Evolutionary conservation across 73 alveolate genomes (phyloP).

Genomic region (Tetrahymena malaccensis): DNA sequence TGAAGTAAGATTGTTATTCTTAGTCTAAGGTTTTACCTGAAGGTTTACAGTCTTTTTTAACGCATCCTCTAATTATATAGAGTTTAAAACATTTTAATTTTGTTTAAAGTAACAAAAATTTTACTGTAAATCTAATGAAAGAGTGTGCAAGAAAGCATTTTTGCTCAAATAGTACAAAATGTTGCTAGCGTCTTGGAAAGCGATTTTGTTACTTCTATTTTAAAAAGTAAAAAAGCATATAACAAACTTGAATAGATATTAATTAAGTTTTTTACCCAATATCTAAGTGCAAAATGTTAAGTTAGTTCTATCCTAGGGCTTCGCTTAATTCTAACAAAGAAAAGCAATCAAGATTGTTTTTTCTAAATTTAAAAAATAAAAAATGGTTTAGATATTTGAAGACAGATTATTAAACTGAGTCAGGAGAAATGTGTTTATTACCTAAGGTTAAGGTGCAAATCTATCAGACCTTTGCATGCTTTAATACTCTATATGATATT

Average conservation of each 20-base stretch:
- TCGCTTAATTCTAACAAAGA: not conserved
- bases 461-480: not conserved
- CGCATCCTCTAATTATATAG: not conserved
- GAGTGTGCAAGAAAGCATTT: not conserved
- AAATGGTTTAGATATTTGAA: not conserved
- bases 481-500: not conserved
- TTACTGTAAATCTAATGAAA: not conserved
- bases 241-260: not conserved
- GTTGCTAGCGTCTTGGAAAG: not conserved
- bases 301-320: not conserved
- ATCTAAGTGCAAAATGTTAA: not conserved
- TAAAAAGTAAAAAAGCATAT: not conserved
- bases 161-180: not conserved
- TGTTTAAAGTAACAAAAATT: not conserved
- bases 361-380: not conserved
- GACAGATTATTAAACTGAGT: not conserved
- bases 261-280: not conserved
- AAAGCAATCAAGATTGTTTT: not conserved
- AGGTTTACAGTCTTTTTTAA: not conserved
- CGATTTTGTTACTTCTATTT: not conserved
- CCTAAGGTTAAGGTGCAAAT: not conserved
- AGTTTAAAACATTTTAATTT: not conserved
- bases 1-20: not conserved
- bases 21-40: not conserved
- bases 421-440: not conserved